Evolutionary conservation across 2,329 filamentous ascomycete species (phyloP).

Genomic region (Amauroascus niger): DNA sequence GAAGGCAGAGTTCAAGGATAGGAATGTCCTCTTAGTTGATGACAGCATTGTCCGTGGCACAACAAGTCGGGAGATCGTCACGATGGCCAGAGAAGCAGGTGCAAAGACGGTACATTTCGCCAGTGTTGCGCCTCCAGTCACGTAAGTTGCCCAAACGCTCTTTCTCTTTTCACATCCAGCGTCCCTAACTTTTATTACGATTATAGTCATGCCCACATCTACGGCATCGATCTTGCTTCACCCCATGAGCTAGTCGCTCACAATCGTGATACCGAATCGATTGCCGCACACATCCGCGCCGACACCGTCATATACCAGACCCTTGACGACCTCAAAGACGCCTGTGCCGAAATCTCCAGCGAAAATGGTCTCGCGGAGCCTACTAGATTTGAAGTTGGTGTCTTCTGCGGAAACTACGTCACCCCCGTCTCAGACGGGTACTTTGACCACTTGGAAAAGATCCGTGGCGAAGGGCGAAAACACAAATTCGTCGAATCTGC

Average conservation of each 20-base stretch:
- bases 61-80: conserved; percentile 67
- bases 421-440: conserved; percentile 71
- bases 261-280: conserved; percentile 50
- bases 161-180: not conserved
- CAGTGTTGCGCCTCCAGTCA: conserved; percentile 72
- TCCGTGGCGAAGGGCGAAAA: conserved; percentile 62
- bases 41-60: conserved; percentile 85
- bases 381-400: conserved; percentile 73
- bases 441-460: conserved; percentile 65
- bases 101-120: conserved; percentile 76
- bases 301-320: conserved; percentile 69
- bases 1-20: conserved; percentile 69
- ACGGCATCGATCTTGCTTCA: conserved; percentile 67
- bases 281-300: conserved; percentile 60
- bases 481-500: conserved; percentile 56
- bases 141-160: conserved; percentile 27
- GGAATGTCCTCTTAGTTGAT: conserved; percentile 74
- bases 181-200: not conserved
- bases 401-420: conserved; percentile 81
- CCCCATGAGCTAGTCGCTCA: conserved; percentile 62
- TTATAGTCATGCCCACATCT: conserved; percentile 65
- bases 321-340: conserved; percentile 66
- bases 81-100: conserved; percentile 75
- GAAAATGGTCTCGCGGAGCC: conserved; percentile 45
- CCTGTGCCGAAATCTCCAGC: conserved; percentile 60